Conservation (phyloP, 2,329 filamentous ascomycete genomes). For the Botrytis fragariae region DNA sequence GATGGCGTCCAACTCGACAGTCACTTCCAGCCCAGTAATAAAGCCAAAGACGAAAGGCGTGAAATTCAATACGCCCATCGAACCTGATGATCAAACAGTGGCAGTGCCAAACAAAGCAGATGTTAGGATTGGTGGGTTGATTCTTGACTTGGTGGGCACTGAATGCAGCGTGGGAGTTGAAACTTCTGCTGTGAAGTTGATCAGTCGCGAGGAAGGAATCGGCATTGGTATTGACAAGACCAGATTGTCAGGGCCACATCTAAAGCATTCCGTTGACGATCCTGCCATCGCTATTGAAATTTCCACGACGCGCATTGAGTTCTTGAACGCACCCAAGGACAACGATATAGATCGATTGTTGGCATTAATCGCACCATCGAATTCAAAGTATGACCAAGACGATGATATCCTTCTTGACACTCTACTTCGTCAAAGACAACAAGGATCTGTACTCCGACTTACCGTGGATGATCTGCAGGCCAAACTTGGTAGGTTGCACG, state of each 20-base stretch:
- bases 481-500: constrained; percentile 59
- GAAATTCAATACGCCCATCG: constrained; percentile 52
- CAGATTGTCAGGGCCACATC: constrained; percentile 69
- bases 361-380: constrained; percentile 85
- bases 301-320: constrained; percentile 67
- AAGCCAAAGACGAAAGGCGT: constrained; percentile 54
- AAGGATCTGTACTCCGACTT: constrained; percentile 77
- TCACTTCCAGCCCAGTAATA: constrained; percentile 39
- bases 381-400: constrained; percentile 80
- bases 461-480: constrained; percentile 64
- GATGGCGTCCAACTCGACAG: constrained; percentile 69
- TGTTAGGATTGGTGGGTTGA: constrained; percentile 70
- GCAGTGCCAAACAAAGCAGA: constrained; percentile 61
- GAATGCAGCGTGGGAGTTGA: constrained; percentile 72
- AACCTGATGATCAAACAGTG: constrained; percentile 34
- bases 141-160: constrained; percentile 73
- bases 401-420: constrained; percentile 96
- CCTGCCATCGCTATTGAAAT: constrained; percentile 64
- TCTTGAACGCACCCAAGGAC: constrained; percentile 69
- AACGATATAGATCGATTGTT: constrained; percentile 78
- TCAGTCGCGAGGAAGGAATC: constrained; percentile 70
- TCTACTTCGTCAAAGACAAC: constrained; percentile 77
- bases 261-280: constrained; percentile 50
- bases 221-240: constrained; percentile 73
- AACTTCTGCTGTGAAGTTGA: constrained; percentile 78